phyloP scores from a whole-genome alignment of 2,329 filamentous ascomycete genomes.

The Diaporthe sp. region DNA sequence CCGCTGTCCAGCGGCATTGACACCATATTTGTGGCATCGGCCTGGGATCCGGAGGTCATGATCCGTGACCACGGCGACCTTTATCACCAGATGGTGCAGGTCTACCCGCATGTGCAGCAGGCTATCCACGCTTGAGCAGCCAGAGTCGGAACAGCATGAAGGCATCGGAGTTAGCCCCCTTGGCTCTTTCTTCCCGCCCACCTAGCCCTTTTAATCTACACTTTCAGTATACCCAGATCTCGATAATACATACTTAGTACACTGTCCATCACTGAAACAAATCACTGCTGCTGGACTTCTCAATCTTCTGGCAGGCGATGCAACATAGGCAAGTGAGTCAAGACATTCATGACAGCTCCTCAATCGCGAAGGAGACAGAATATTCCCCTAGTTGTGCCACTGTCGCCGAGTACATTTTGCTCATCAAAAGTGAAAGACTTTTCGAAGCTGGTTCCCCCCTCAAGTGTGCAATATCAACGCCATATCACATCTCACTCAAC shows the following conservation, averaged over 20 bases:
- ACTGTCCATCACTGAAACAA: background rate
- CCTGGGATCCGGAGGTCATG: conserved; percentile 78
- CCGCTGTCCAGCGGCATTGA: conserved; percentile 90
- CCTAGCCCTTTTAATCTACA: background rate
- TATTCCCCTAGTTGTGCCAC: background rate
- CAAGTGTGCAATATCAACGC: background rate
- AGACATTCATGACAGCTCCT: background rate
- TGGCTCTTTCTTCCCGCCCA: background rate
- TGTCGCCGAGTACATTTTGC: background rate
- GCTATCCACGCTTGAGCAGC: conserved; percentile 72
- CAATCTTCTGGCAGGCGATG: background rate
- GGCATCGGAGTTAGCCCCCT: no score
- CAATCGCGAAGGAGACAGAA: background rate
- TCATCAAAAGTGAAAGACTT: background rate
- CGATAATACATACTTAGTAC: background rate
- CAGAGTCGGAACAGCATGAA: background rate
- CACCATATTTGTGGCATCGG: conserved; percentile 86
- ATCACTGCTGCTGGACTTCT: background rate
- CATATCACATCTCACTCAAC: background rate
- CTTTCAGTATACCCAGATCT: background rate
- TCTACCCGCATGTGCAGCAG: conserved; percentile 87
- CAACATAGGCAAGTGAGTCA: background rate
- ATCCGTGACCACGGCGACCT: conserved; percentile 84
- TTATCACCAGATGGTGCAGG: conserved; percentile 79
- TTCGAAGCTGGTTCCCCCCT: background rate